Evolutionary conservation across 768 basidiomycete species (phyloP), one percentile per base, ranked within the genome.

Genomic region (Hericium erinaceus): DNA sequence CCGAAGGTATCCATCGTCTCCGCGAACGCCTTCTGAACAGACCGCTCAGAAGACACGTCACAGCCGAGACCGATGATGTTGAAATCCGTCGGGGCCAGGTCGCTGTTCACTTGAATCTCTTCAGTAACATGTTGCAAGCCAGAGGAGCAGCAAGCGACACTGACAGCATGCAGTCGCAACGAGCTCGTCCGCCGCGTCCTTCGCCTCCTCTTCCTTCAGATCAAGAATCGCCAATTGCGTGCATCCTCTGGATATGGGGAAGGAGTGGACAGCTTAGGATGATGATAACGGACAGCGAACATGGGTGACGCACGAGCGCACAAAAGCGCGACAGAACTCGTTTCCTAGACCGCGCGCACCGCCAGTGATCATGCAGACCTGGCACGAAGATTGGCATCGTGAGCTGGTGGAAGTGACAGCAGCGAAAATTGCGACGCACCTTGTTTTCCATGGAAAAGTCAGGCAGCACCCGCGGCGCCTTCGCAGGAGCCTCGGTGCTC

Each of bases 361-460:
- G 49, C 95, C 95, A 40, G 95, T 98, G 53, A 98, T 85, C 64
- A 95, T 74, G 73, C 91, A 92, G 55, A 93, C 92, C 85, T 95
- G 60, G 22, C 46, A 18, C 39, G 26, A 26, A 22, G 44, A 9
- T 26, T 12, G 18, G 33, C 33, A 33, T 10, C 1, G 48, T 50
- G 37, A 37, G 54, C 8, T 41, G 33, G 33, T n/a, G 24, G 39
- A 44, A 16, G 11, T 57, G 2, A 49, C 56, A 56, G 18, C 9
- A 15, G 11, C 44, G 24, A 33, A 56, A 39, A 38, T 41, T 52
- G 57, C 28, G 52, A 48, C 70, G 62, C 53, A 85, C 90, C 78
- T 89, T 92, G 66, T 79, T 80, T 67, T 82, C 75, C 75, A 95
- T 80, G 10, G 91, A 92, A 66, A 95, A 88, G 26, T 80, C 77